Evolutionary conservation across 2,329 filamentous ascomycete genomes (phyloP).

Genomic region (Sphaerulina populicola): DNA sequence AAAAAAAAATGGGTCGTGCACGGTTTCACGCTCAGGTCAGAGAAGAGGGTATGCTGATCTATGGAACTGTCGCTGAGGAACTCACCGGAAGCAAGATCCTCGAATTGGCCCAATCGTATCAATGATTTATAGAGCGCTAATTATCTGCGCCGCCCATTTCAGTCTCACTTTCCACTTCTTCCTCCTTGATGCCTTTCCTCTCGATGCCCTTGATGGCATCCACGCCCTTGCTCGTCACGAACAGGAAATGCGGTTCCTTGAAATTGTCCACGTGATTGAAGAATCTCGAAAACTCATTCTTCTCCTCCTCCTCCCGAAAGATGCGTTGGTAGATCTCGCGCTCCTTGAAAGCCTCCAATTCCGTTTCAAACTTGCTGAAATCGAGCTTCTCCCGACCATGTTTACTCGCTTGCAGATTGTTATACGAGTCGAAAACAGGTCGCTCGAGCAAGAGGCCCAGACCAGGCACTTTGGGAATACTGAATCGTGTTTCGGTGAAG

Average conservation of each 20-base stretch:
- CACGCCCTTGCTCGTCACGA: slow-evolving; percentile 43
- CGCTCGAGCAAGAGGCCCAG: slow-evolving; percentile 80
- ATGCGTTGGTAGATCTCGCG: slow-evolving; percentile 85
- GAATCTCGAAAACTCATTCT: slow-evolving; percentile 57
- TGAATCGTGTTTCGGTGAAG: slow-evolving; percentile 63
- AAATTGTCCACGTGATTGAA: slow-evolving; percentile 47
- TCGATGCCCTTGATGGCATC: slow-evolving; percentile 35
- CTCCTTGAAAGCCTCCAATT: slow-evolving; percentile 85
- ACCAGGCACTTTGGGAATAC: slow-evolving; percentile 88
- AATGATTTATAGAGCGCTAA: neutral
- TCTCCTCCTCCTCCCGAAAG: slow-evolving; percentile 75
- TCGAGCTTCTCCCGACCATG: slow-evolving; percentile 62
- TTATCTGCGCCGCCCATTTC: slow-evolving; percentile 3
- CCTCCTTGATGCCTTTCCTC: slow-evolving; percentile 13
- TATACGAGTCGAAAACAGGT: slow-evolving; percentile 87
- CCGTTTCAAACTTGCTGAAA: slow-evolving; percentile 66
- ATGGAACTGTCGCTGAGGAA: too few species aligned
- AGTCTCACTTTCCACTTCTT: slow-evolving; percentile 2
- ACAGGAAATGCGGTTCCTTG: slow-evolving; percentile 43
- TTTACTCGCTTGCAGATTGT: slow-evolving; percentile 58
- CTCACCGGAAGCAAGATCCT: too few species aligned
- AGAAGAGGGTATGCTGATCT: too few species aligned
- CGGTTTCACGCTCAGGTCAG: too few species aligned
- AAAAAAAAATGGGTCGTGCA: too few species aligned
- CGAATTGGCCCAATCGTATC: too few species aligned